Evolutionary conservation across 139 green algal species (phyloP).

Genomic region (Auxenochlorella protothecoides): DNA sequence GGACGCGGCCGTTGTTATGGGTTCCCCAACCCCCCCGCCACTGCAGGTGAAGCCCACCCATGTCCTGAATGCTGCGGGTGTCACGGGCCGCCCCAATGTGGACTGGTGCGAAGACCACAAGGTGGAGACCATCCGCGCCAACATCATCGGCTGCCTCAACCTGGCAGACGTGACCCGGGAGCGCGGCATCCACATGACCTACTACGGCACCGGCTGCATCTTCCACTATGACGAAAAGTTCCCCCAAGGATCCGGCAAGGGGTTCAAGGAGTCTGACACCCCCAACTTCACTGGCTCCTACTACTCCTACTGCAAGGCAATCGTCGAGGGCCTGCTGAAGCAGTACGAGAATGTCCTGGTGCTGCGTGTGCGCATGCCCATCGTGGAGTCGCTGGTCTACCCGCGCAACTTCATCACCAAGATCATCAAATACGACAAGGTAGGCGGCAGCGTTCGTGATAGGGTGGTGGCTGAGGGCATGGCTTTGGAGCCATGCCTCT

Average conservation of each 20-base stretch:
- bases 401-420: constrained; percentile 98
- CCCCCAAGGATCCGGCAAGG: constrained; percentile 57
- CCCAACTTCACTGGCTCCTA: constrained; percentile 96
- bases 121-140: constrained; percentile 87
- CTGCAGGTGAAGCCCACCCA: constrained; percentile 84
- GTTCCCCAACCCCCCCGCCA: no score
- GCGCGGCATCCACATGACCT: constrained; percentile 81
- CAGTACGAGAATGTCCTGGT: constrained; percentile 87
- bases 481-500: no score
- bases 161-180: constrained; percentile 68
- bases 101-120: constrained; percentile 98
- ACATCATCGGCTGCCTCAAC: constrained; percentile 90
- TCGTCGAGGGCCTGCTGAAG: constrained; percentile 81
- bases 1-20: no score
- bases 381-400: constrained; percentile 79
- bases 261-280: constrained; percentile 88
- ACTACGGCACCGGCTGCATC: constrained; percentile 95
- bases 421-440: constrained; percentile 80
- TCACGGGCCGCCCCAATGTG: constrained; percentile 94
- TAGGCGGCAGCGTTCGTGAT: constrained; percentile 10
- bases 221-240: constrained; percentile 94
- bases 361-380: constrained; percentile 94
- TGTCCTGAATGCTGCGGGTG: constrained; percentile 85
- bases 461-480: not conserved
- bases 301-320: constrained; percentile 93